Percentiles rank a stretch among this genome's conserved stretches.
phyloP scores from a whole-genome alignment of 106 monocot species.

The Allium cepa region DNA sequence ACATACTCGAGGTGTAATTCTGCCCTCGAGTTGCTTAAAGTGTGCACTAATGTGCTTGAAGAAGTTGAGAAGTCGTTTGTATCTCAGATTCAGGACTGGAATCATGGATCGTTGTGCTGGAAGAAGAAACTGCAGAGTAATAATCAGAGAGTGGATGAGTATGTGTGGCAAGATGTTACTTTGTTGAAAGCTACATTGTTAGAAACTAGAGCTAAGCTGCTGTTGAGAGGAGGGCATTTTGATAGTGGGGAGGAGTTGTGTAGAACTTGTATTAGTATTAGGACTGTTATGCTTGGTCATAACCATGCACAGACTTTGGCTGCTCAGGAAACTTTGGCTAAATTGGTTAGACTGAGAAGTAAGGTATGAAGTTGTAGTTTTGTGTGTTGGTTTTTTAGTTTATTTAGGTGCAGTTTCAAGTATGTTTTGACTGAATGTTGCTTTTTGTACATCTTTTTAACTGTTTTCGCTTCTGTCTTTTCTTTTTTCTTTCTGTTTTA shows the following conservation, averaged over 20 bases:
- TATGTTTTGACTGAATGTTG: too few species aligned
- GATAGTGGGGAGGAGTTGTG: slow-evolving; percentile 88
- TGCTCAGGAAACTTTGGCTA: slow-evolving; percentile 87
- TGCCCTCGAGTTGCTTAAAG: slow-evolving; percentile 77
- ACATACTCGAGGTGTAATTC: slow-evolving; percentile 82
- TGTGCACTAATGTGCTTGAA: slow-evolving; percentile 81
- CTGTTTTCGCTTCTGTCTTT: too few species aligned
- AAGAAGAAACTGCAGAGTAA: slow-evolving; percentile 35
- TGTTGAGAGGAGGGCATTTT: slow-evolving; percentile 77
- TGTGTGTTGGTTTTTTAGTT: not conserved
- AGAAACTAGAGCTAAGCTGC: slow-evolving; percentile 81
- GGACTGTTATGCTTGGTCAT: slow-evolving; percentile 91
- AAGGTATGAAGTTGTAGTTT: slow-evolving; percentile 27
- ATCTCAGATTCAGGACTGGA: slow-evolving; percentile 62
- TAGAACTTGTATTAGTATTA: slow-evolving; percentile 83
- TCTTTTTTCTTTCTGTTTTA: too few species aligned
- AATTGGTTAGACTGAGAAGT: slow-evolving; percentile 67
- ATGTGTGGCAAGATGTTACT: slow-evolving; percentile 88
- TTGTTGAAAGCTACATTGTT: slow-evolving; percentile 76
- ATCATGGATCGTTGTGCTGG: slow-evolving; percentile 46
- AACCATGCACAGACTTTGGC: slow-evolving; percentile 72
- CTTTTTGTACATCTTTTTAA: too few species aligned
- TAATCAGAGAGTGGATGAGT: slow-evolving; percentile 50
- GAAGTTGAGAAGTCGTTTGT: slow-evolving; percentile 85
- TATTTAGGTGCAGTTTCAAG: too few species aligned